Conservation (phyloP, 257 asterid genomes). For the Linderniella brevidens region DNA sequence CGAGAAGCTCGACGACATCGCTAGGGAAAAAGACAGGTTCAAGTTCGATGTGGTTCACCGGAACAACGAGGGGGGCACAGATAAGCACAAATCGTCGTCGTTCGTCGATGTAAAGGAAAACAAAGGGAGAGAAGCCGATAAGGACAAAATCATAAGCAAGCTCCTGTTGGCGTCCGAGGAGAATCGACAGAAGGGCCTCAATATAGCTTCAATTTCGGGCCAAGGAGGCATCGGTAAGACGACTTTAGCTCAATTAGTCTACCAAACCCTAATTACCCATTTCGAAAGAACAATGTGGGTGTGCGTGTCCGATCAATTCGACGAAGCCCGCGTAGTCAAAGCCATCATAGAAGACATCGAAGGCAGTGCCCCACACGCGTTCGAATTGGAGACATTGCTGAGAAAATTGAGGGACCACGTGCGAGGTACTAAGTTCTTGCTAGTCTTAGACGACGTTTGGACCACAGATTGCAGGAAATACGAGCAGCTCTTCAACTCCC, state of each 20-base stretch:
- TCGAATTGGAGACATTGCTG: constrained; percentile 19
- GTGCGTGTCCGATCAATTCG: constrained; percentile 37
- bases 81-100: constrained; percentile 19
- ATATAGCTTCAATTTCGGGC: constrained; percentile 15
- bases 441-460: constrained; percentile 41
- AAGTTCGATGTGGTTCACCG: constrained; percentile 10
- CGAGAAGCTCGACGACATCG: constrained; percentile 22
- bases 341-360: constrained; percentile 31
- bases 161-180: not conserved
- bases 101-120: constrained; percentile 18
- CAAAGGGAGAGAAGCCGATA: constrained; percentile 18
- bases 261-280: constrained; percentile 9
- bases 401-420: constrained; percentile 16
- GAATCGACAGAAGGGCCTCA: not conserved
- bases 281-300: constrained; percentile 30
- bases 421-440: constrained; percentile 19
- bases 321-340: constrained; percentile 28
- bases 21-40: constrained; percentile 33
- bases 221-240: constrained; percentile 43
- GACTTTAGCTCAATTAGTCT: constrained; percentile 28
- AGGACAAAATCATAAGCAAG: not conserved
- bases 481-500: constrained; percentile 31
- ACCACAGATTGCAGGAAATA: constrained; percentile 22
- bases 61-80: not conserved
- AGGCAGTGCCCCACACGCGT: constrained; percentile 18